Evolutionary conservation across 2,329 filamentous ascomycete species (phyloP), one percentile per base, ranked within the genome.

Genomic region (Alternaria triticina): DNA sequence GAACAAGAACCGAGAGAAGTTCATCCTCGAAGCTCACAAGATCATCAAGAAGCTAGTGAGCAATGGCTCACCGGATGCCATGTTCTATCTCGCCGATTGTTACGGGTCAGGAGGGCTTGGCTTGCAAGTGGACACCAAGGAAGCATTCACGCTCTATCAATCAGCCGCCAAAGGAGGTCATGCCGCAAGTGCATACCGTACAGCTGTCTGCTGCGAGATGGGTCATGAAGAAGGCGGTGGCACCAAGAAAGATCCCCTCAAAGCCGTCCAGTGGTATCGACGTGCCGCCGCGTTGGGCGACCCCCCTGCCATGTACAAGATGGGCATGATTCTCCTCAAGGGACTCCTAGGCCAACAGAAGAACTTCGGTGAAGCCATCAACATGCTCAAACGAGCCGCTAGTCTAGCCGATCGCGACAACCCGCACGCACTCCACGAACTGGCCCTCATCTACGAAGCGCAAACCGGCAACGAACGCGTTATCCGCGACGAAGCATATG

Each of bases 211-310:
- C 82, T 98, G 96, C 76, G 96, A 99, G 79, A 93, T 99, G 72
- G 96, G 96, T 4, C 89, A 94, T 59, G 95, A 98, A 76, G 94
- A 97, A 73, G 95, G 94, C 28, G 96, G 96, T 56, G 96, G 96
- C 23, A 98, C 96, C 1, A 89, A 93, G 62, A 92, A 91, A 72
- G 96, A 99, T 75, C 93, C 93, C 1, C 82, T 95, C 69, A 98
- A 98, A 81, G 95, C 96, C 1, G 94, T 98, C 20, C 95, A 98
- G 79, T 99, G 96, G 96, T 99, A 99, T 81, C 94, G 95, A 78
- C 91, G 94, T 46, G 94, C 96, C 7, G 95, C 96, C 11, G 91
- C 91, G 12, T 85, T 98, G 3, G 95, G 96, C 4, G 95, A 99
- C 75, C 91, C 91, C 2, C 92, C 95, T 0, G 96, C 94, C 28